phyloP scores from a whole-genome alignment of 331 rosid genomes.

The Malus hybrid region DNA sequence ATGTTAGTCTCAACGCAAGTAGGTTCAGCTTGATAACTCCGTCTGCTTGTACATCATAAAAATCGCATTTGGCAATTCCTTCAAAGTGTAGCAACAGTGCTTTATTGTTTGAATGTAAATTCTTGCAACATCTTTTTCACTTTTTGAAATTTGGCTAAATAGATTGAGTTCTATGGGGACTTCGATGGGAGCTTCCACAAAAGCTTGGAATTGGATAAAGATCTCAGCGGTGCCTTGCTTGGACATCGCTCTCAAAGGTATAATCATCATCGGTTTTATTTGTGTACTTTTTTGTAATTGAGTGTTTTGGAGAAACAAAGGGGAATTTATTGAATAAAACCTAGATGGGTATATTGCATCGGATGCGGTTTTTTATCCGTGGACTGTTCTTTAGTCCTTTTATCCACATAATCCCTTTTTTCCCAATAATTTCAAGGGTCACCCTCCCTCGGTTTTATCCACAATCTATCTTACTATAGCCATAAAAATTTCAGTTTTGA shows the following conservation, averaged over 20 bases:
- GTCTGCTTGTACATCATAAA: neutral
- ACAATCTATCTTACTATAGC: neutral
- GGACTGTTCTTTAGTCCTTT: neutral
- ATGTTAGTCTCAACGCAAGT: neutral
- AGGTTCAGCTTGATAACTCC: neutral
- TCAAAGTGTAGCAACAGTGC: neutral
- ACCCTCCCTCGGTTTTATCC: neutral
- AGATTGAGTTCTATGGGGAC: constrained; percentile 96
- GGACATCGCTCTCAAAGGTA: constrained; percentile 88
- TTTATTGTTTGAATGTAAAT: neutral
- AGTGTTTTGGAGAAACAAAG: neutral
- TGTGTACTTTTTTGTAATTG: neutral
- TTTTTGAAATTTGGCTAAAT: constrained; percentile 3
- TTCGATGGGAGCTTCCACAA: constrained; percentile 89
- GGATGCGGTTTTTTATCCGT: neutral
- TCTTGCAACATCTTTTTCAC: neutral
- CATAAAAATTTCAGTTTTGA: neutral
- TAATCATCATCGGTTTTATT: neutral
- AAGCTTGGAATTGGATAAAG: constrained; percentile 72
- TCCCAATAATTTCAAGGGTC: neutral
- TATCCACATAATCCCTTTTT: neutral
- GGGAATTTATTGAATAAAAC: neutral
- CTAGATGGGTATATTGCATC: neutral
- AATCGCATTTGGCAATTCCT: neutral
- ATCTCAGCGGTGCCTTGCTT: constrained; percentile 83